These are phyloP conservation scores for Trypanosoma lewisi DNA, from an alignment of 208 protist genomes.

Conservation along the genomic window DNA sequence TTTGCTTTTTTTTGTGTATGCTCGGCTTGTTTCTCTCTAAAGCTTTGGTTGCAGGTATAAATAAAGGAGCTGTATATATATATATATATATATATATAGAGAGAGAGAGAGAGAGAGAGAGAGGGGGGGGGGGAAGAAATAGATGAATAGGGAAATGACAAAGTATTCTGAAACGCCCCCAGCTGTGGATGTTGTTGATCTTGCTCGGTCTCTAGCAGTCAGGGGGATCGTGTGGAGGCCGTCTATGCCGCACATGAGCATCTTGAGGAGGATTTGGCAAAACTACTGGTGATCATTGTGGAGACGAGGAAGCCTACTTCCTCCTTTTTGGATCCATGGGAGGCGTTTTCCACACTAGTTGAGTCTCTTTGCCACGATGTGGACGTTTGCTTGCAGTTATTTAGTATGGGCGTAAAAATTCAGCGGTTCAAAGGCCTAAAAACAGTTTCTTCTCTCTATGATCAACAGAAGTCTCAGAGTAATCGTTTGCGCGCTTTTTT, in stretches of 20 bases:
- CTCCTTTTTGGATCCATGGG: conserved; percentile 34
- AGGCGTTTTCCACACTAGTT: conserved; percentile 27
- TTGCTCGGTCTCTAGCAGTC: conserved; percentile 18
- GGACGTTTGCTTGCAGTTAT: conserved; percentile 63
- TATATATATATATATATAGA: no score
- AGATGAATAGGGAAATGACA: conserved; percentile 11
- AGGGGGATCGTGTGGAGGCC: conserved; percentile 14
- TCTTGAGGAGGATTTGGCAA: conserved; percentile 28
- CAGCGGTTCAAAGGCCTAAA: conserved; percentile 39
- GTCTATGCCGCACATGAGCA: conserved; percentile 23
- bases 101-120: no score
- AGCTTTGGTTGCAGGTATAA: conserved; percentile 1
- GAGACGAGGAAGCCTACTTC: conserved; percentile 25
- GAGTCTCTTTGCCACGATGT: conserved; percentile 27
- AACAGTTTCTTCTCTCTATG: conserved; percentile 55
- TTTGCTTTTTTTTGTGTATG: background rate
- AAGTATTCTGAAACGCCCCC: background rate
- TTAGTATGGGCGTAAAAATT: conserved; percentile 34
- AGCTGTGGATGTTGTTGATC: background rate
- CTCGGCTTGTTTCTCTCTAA: background rate
- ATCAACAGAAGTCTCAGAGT: conserved; percentile 13
- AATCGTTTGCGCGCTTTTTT: conserved; percentile 46
- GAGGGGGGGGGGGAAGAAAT: no score
- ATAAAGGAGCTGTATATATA: no score
- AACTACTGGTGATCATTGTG: conserved; percentile 19